phyloP scores from a whole-genome alignment of 1,284 basidiomycete genomes.

The Quambalaria eucalypti region DNA sequence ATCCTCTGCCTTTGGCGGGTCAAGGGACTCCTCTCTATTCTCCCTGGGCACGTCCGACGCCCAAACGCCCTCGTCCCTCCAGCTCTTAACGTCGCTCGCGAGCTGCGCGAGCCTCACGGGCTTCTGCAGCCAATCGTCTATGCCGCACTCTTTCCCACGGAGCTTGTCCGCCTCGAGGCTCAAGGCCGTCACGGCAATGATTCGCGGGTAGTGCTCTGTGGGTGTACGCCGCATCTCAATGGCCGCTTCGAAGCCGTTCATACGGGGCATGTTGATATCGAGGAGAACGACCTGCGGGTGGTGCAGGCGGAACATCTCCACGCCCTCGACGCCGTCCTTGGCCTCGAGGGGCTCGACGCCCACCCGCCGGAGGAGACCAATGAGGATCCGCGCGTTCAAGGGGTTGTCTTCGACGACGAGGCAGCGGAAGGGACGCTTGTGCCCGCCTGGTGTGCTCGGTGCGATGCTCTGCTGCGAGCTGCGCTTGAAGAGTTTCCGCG shows the following conservation, averaged over 20 bases:
- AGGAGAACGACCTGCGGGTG: conserved; percentile 28
- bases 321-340: conserved; percentile 25
- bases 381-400: conserved; percentile 33
- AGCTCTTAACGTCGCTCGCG: not conserved
- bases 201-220: conserved; percentile 12
- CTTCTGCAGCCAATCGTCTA: conserved; percentile 31
- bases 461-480: not conserved
- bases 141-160: conserved; percentile 20
- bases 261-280: conserved; percentile 39
- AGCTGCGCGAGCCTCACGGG: conserved; percentile 2
- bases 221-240: conserved; percentile 23
- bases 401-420: conserved; percentile 41
- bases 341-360: conserved; percentile 25
- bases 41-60: not conserved
- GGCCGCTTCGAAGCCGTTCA: conserved; percentile 33
- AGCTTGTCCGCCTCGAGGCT: conserved; percentile 13
- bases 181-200: conserved; percentile 28
- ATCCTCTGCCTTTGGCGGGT: no score
- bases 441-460: not conserved
- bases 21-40: no score
- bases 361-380: conserved; percentile 19
- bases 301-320: conserved; percentile 16
- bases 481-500: not conserved
- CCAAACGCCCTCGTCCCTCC: not conserved
- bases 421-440: conserved; percentile 15